A percentile compares a stretch with the other conserved stretches of the same genome.
Evolutionary conservation across 371 early-diverging fungal genomes (phyloP).

Genomic region (Catenaria anguillulae): DNA sequence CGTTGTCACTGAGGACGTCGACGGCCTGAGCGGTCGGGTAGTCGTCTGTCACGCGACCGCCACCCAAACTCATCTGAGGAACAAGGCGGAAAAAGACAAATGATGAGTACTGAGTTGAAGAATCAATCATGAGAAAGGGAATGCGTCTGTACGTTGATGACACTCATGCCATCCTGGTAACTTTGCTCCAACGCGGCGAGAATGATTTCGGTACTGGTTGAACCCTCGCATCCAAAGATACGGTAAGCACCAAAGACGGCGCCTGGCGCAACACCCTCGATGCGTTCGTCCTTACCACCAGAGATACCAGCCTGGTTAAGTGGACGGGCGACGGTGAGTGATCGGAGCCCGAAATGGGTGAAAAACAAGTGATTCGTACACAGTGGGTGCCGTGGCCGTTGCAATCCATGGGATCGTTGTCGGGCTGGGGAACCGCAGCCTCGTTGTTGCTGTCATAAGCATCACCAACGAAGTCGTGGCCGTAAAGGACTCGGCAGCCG

Average conservation of each 20-base stretch:
- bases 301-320: constrained; percentile 21
- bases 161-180: not conserved
- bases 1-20: too few species aligned
- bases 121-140: too few species aligned
- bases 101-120: too few species aligned
- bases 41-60: too few species aligned
- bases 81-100: too few species aligned
- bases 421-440: constrained; percentile 9
- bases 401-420: constrained; percentile 2
- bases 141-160: constrained; percentile 10
- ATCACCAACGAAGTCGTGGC: constrained; percentile 19
- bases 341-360: constrained; percentile 8
- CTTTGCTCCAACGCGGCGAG: constrained; percentile 1
- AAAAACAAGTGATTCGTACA: constrained; percentile 23
- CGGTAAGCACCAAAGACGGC: too few species aligned
- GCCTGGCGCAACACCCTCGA: not conserved
- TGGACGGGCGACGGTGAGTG: constrained; percentile 9
- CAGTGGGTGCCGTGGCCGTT: not conserved
- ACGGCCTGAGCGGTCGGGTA: too few species aligned
- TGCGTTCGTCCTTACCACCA: constrained; percentile 12
- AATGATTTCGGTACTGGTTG: not conserved
- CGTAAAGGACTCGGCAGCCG: constrained; percentile 31
- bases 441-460: constrained; percentile 11
- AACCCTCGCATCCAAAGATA: constrained; percentile 4
- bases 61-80: too few species aligned